Conservation (phyloP, 106 monocot genomes). For the Agapanthus africanus region DNA sequence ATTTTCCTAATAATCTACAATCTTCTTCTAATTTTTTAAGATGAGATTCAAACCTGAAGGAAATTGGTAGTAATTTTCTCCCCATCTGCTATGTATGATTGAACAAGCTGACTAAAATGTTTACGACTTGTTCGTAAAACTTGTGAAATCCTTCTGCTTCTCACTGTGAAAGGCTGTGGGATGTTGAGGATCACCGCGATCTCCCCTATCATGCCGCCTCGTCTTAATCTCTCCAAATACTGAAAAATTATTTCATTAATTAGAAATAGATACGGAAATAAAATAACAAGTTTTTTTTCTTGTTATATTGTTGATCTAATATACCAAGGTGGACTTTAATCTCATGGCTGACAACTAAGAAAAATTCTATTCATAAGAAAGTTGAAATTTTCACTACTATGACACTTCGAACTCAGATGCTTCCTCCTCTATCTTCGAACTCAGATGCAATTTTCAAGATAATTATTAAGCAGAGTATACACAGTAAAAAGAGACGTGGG, state of each 20-base stretch:
- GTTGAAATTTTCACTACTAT: neutral
- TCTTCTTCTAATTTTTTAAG: neutral
- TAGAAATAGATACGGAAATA: neutral
- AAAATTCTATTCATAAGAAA: neutral
- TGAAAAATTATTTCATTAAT: conserved; percentile 17
- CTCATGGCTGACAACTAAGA: neutral
- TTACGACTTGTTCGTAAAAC: conserved; percentile 49
- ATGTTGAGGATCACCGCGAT: conserved; percentile 66
- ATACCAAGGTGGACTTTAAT: neutral
- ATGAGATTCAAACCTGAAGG: conserved; percentile 28
- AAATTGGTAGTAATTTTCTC: conserved; percentile 40
- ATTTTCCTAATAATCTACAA: neutral
- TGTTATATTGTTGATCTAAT: no score
- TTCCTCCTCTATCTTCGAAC: no score
- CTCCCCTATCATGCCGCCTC: conserved; percentile 50
- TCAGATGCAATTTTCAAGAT: no score
- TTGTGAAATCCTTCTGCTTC: conserved; percentile 55
- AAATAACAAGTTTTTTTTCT: neutral
- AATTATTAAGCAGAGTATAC: no score
- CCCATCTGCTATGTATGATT: conserved; percentile 32
- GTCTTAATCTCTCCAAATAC: conserved; percentile 30
- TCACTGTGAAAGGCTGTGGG: conserved; percentile 66
- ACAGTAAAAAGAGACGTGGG: no score
- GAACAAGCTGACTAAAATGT: conserved; percentile 41
- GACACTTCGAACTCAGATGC: no score